These are phyloP conservation scores for Candida coquimbonensis DNA, from an alignment of 805 yeast species.

Conservation along the genomic window DNA sequence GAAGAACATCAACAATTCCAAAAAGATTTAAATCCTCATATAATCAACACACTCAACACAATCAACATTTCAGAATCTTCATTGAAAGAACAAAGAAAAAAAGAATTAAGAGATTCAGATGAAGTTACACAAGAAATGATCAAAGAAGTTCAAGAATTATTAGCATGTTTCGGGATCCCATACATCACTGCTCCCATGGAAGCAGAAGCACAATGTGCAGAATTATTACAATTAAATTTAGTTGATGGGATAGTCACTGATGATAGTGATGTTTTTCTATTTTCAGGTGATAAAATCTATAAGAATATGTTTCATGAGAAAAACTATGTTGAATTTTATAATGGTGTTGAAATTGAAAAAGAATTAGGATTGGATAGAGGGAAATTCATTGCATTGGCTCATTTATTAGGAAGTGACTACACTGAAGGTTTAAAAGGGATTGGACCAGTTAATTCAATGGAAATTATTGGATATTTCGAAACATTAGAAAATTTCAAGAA, in stretches of 20 bases:
- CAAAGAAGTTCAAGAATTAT: slow-evolving; percentile 80
- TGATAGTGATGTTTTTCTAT: slow-evolving; percentile 92
- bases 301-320: slow-evolving; percentile 93
- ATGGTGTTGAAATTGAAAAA: slow-evolving; percentile 45
- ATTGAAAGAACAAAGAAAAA: slow-evolving; percentile 54
- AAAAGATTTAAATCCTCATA: slow-evolving; percentile 28
- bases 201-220: slow-evolving; percentile 98
- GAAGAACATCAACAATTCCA: slow-evolving; percentile 64
- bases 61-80: slow-evolving; percentile 33
- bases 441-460: slow-evolving; percentile 92
- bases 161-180: slow-evolving; percentile 88
- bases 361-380: slow-evolving; percentile 59
- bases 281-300: slow-evolving; percentile 81
- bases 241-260: slow-evolving; percentile 97
- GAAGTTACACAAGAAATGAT: slow-evolving; percentile 85
- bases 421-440: slow-evolving; percentile 89
- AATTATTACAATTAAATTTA: slow-evolving; percentile 52
- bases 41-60: slow-evolving; percentile 4
- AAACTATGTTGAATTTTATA: slow-evolving; percentile 83
- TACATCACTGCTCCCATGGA: slow-evolving; percentile 96
- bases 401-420: slow-evolving; percentile 87
- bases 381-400: slow-evolving; percentile 73
- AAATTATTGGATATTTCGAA: slow-evolving; percentile 79
- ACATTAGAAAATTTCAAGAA: slow-evolving; percentile 30
- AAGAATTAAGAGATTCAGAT: slow-evolving; percentile 81